Conservation (phyloP, 2,329 filamentous ascomycete genomes). For the Stagonosporopsis chrysanthemi region DNA sequence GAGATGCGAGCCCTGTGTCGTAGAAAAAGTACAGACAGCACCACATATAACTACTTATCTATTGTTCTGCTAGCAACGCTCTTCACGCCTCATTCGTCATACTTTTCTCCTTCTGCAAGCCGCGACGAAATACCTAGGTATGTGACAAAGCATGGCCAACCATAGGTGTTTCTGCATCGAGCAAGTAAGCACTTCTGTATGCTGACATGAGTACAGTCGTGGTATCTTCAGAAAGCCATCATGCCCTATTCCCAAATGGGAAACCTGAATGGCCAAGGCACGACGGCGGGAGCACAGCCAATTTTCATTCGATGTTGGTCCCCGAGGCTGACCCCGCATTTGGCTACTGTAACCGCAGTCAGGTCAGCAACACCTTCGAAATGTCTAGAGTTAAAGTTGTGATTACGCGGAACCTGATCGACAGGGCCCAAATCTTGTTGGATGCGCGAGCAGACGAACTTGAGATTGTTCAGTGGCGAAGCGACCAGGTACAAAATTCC, state of each 20-base stretch:
- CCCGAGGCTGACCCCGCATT: neutral
- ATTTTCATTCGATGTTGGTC: neutral
- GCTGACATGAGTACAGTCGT: neutral
- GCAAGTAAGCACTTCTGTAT: neutral
- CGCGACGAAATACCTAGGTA: neutral
- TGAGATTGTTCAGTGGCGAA: conserved; percentile 41
- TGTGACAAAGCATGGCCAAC: neutral
- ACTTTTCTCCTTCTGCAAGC: neutral
- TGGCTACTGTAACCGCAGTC: neutral
- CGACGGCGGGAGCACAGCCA: neutral
- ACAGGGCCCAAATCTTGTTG: conserved; percentile 32
- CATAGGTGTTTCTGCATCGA: neutral
- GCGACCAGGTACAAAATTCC: conserved; percentile 27
- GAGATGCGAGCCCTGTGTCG: neutral
- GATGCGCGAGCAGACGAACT: conserved; percentile 28
- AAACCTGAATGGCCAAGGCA: neutral
- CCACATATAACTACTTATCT: neutral
- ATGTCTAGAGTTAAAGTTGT: conserved; percentile 40
- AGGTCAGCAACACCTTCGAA: conserved; percentile 10
- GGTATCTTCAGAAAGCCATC: neutral
- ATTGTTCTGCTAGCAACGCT: neutral
- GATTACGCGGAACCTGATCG: conserved; percentile 38
- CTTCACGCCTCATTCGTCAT: neutral
- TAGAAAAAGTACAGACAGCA: neutral
- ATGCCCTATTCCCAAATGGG: neutral